Evolutionary conservation across 306 rosid species (phyloP).

Genomic region (Dryas alaskensis): DNA sequence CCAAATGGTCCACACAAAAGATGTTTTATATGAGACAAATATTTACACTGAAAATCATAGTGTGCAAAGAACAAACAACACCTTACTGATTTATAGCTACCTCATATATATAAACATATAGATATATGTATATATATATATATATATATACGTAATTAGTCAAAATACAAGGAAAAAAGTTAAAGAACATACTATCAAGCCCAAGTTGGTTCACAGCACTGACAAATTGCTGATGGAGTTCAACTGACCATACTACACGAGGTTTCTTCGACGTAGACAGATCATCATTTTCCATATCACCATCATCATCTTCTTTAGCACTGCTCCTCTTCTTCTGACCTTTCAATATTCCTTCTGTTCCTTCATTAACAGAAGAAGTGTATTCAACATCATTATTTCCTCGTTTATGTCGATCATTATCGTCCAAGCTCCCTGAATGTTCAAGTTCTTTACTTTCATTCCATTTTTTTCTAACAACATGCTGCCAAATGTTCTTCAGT

Average conservation of each 20-base stretch:
- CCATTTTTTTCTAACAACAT: constrained; percentile 41
- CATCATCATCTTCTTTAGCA: constrained; percentile 52
- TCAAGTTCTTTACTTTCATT: constrained; percentile 52
- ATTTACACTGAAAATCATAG: too few species aligned
- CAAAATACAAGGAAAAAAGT: not conserved
- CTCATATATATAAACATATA: too few species aligned
- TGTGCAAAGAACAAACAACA: too few species aligned
- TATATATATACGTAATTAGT: not conserved
- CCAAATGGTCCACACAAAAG: not conserved
- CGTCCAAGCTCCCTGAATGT: constrained; percentile 54
- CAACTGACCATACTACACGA: constrained; percentile 61
- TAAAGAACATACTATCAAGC: constrained; percentile 56
- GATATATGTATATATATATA: not conserved
- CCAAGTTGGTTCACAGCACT: constrained; percentile 60
- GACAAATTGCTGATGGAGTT: constrained; percentile 53
- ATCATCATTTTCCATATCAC: constrained; percentile 48
- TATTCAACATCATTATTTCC: constrained; percentile 55
- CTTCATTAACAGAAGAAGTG: constrained; percentile 51
- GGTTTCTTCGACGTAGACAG: constrained; percentile 47
- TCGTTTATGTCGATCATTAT: constrained; percentile 41
- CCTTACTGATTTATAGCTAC: too few species aligned
- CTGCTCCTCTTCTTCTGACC: constrained; percentile 54
- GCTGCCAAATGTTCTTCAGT: constrained; percentile 65
- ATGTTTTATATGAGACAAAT: not conserved
- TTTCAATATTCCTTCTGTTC: constrained; percentile 45